phyloP scores from a whole-genome alignment of 2,329 filamentous ascomycete species.

The Fusarium scirpi region DNA sequence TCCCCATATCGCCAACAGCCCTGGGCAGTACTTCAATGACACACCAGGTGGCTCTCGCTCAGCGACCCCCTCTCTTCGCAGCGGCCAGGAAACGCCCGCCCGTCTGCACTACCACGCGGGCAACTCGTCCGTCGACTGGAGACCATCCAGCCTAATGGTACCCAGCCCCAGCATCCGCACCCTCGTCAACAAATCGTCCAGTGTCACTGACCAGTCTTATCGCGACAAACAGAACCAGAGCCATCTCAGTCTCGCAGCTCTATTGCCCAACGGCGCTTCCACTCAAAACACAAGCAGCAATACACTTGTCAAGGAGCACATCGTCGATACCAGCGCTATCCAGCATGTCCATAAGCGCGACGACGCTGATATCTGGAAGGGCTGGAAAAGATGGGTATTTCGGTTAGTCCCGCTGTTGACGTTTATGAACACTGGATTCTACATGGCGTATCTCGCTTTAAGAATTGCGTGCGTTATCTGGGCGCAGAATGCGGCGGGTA shows the following conservation, averaged over 20 bases:
- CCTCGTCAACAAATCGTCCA: conserved; percentile 27
- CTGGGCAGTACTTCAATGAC: conserved; percentile 43
- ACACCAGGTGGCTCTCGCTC: conserved; percentile 45
- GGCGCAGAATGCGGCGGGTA: conserved; percentile 58
- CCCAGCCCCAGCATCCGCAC: conserved; percentile 30
- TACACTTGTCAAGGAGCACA: conserved; percentile 48
- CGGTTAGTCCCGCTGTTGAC: conserved; percentile 55
- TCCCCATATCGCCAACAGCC: conserved; percentile 37
- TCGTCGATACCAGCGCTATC: conserved; percentile 50
- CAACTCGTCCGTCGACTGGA: conserved; percentile 48
- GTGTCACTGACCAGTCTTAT: conserved; percentile 39
- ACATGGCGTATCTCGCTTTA: conserved; percentile 62
- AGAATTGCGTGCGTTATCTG: conserved; percentile 65
- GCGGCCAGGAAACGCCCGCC: conserved; percentile 44
- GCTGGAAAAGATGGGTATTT: conserved; percentile 58
- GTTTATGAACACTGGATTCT: conserved; percentile 57
- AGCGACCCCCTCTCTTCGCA: conserved; percentile 44
- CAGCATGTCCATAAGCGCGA: conserved; percentile 57
- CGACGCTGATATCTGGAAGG: conserved; percentile 59
- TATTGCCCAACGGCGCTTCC: conserved; percentile 50
- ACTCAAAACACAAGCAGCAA: conserved; percentile 43
- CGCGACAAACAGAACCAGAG: conserved; percentile 55
- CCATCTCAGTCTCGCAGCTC: conserved; percentile 56
- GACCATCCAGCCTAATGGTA: conserved; percentile 49
- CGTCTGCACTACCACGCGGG: conserved; percentile 31